Evolutionary conservation across 176 grass and related monocot species (phyloP).

Genomic region (Zoysia pacifica): DNA sequence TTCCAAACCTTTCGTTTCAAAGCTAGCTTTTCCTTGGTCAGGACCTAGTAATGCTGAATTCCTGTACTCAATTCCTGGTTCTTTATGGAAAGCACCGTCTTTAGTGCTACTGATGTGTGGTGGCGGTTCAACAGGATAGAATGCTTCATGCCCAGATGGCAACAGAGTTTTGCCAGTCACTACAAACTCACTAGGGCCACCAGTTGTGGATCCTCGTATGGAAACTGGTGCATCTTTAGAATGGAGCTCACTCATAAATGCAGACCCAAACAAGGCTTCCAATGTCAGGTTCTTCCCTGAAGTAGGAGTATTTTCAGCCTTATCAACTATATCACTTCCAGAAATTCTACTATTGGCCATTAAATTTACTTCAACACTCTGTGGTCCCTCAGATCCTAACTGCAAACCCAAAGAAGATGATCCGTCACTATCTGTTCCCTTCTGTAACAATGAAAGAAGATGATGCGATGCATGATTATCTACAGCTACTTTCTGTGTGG

Average conservation of each 20-base stretch:
- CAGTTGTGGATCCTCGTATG: conserved; percentile 51
- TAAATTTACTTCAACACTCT: conserved; percentile 34
- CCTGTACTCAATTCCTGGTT: conserved; percentile 33
- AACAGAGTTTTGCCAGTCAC: conserved; percentile 33
- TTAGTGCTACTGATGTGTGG: conserved; percentile 32
- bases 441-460: conserved; percentile 84
- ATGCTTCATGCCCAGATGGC: conserved; percentile 45
- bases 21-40: conserved; percentile 41
- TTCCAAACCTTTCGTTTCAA: conserved; percentile 56
- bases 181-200: conserved; percentile 46
- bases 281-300: conserved; percentile 66
- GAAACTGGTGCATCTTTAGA: conserved; percentile 91
- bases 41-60: conserved; percentile 29
- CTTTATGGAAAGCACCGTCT: conserved; percentile 30
- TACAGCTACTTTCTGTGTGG: conserved; percentile 49
- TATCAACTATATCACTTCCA: conserved; percentile 50
- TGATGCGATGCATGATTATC: conserved; percentile 83
- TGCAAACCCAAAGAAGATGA: conserved; percentile 40
- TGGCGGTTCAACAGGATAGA: conserved; percentile 43
- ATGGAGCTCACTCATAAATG: conserved; percentile 96
- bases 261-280: conserved; percentile 81
- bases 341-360: conserved; percentile 32
- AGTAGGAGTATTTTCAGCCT: conserved; percentile 45
- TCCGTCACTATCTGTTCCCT: conserved; percentile 55
- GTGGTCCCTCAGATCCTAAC: conserved; percentile 44